Conservation (phyloP, 2,329 filamentous ascomycete genomes). For the Alternaria ventricosa region DNA sequence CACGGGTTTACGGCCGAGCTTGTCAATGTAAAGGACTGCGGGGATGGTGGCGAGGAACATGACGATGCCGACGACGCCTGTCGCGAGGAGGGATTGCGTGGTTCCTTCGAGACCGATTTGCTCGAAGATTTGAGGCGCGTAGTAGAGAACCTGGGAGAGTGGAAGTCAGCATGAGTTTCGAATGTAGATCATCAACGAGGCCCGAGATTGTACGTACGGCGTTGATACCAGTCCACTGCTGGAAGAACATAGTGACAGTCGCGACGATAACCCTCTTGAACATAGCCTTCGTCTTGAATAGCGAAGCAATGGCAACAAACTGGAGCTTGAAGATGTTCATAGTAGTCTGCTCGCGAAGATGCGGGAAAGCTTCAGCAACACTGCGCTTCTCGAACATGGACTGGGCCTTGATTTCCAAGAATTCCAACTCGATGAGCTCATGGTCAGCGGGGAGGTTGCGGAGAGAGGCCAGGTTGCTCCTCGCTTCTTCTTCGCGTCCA, state of each 20-base stretch:
- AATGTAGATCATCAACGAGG: too few species aligned
- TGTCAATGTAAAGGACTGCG: slow-evolving; percentile 70
- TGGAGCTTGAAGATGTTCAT: slow-evolving; percentile 65
- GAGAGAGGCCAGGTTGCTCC: slow-evolving; percentile 67
- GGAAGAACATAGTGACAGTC: slow-evolving; percentile 57
- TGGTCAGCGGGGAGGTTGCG: slow-evolving; percentile 67
- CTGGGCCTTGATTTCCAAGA: slow-evolving; percentile 83
- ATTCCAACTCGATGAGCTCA: slow-evolving; percentile 75
- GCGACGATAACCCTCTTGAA: slow-evolving; percentile 70
- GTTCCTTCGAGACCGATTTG: slow-evolving; percentile 56
- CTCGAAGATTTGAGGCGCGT: slow-evolving; percentile 59
- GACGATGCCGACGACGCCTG: slow-evolving; percentile 73
- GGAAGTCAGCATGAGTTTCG: neutral
- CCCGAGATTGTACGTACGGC: slow-evolving; percentile 35
- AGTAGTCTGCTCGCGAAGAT: slow-evolving; percentile 64
- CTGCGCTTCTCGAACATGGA: slow-evolving; percentile 76
- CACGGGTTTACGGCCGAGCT: slow-evolving; percentile 68
- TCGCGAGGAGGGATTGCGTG: slow-evolving; percentile 67
- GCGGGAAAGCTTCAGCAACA: slow-evolving; percentile 70
- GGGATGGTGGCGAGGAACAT: slow-evolving; percentile 69
- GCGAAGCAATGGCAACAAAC: slow-evolving; percentile 69
- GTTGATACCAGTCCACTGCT: slow-evolving; percentile 61
- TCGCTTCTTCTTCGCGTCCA: slow-evolving; percentile 71
- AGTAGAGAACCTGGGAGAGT: slow-evolving; percentile 51
- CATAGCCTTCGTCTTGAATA: slow-evolving; percentile 71